Conservation (phyloP, 768 basidiomycete genomes). For the Mycena haematopus region DNA sequence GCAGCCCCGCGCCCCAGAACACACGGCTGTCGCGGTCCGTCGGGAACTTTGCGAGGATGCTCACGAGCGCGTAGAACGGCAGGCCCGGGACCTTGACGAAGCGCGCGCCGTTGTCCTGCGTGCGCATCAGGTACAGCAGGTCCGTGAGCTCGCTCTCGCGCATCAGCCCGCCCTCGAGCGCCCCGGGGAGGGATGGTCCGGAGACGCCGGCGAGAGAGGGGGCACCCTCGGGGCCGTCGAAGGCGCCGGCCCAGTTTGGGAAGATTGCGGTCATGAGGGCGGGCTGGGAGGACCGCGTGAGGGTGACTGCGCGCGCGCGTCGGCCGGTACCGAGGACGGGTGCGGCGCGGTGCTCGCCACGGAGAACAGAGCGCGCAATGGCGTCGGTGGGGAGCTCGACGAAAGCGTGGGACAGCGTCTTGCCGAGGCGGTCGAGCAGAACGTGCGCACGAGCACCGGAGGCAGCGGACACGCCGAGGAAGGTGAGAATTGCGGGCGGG, state of each 20-base stretch:
- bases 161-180: slow-evolving; percentile 69
- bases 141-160: slow-evolving; percentile 71
- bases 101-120: slow-evolving; percentile 72
- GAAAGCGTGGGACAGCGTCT: slow-evolving; percentile 85
- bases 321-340: slow-evolving; percentile 79
- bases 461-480: slow-evolving; percentile 74
- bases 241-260: slow-evolving; percentile 80
- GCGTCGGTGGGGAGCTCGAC: slow-evolving; percentile 72
- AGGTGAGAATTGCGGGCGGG: slow-evolving; percentile 69
- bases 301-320: slow-evolving; percentile 82
- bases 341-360: slow-evolving; percentile 53
- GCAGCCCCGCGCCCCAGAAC: slow-evolving; percentile 68
- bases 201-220: slow-evolving; percentile 73
- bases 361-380: slow-evolving; percentile 69
- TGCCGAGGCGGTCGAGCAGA: slow-evolving; percentile 80
- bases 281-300: slow-evolving; percentile 80
- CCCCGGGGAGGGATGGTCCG: slow-evolving; percentile 61
- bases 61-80: slow-evolving; percentile 81
- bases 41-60: slow-evolving; percentile 81
- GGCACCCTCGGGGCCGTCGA: slow-evolving; percentile 58
- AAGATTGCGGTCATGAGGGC: slow-evolving; percentile 88
- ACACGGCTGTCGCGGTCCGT: slow-evolving; percentile 75
- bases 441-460: slow-evolving; percentile 76
- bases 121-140: slow-evolving; percentile 72
- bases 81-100: slow-evolving; percentile 86